Conservation (phyloP, 106 monocot species). For the Dioscorea dumetorum region DNA sequence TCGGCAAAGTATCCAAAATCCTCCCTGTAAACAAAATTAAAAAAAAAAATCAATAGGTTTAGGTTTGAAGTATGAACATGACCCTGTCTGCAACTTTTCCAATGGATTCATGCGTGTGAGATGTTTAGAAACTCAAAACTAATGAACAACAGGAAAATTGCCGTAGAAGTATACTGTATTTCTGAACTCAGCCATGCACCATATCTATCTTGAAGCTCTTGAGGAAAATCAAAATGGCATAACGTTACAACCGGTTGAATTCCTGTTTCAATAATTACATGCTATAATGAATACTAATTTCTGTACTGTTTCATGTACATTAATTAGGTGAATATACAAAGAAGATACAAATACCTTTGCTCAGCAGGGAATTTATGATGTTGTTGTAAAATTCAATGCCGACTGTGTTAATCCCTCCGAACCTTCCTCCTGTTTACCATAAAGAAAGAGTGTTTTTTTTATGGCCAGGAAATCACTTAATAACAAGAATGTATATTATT, state of each 20-base stretch:
- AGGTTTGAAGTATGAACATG: no score
- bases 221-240: constrained; percentile 40
- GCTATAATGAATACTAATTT: no score
- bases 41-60: no score
- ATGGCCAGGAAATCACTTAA: not conserved
- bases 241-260: constrained; percentile 53
- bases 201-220: constrained; percentile 45
- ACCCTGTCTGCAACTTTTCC: no score
- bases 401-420: constrained; percentile 31
- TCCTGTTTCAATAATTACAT: constrained; percentile 22
- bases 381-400: constrained; percentile 56
- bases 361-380: constrained; percentile 29
- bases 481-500: not conserved
- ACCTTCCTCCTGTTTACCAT: constrained; percentile 34
- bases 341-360: constrained; percentile 28
- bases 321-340: no score
- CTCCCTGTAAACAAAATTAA: constrained; percentile 22
- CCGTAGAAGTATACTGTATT: not conserved
- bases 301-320: no score
- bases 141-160: not conserved
- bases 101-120: no score
- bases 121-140: no score
- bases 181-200: constrained; percentile 42
- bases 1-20: constrained; percentile 51
- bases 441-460: not conserved